phyloP scores from a whole-genome alignment of 805 yeast genomes.

The Pichia exigua region DNA sequence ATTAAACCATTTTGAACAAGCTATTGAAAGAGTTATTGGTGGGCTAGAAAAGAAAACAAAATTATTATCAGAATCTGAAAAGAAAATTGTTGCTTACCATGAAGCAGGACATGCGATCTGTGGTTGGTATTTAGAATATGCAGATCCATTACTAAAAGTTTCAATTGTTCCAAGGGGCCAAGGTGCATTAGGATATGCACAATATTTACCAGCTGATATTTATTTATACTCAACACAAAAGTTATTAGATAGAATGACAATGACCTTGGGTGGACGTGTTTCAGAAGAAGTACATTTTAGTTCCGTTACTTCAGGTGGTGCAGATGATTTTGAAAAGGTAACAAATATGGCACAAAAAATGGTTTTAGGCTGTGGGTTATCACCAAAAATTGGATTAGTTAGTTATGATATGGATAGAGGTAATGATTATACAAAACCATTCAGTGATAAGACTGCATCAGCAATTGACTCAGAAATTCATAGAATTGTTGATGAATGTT shows the following conservation, averaged over 20 bases:
- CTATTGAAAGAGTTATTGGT: conserved; percentile 89
- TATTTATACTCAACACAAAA: conserved; percentile 72
- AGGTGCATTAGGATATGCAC: conserved; percentile 95
- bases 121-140: conserved; percentile 84
- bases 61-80: conserved; percentile 72
- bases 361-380: conserved; percentile 87
- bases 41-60: conserved; percentile 86
- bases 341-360: conserved; percentile 83
- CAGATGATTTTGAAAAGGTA: conserved; percentile 87
- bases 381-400: conserved; percentile 61
- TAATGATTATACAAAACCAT: conserved; percentile 50
- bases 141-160: conserved; percentile 89
- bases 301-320: conserved; percentile 86
- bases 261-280: conserved; percentile 90
- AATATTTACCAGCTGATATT: conserved; percentile 85
- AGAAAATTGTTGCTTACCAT: conserved; percentile 82
- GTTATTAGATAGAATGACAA: conserved; percentile 77
- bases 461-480: conserved; percentile 64
- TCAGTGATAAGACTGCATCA: conserved; percentile 64
- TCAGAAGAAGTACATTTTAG: conserved; percentile 84
- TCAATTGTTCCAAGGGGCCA: conserved; percentile 91
- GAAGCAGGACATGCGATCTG: conserved; percentile 97
- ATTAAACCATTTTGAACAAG: conserved; percentile 75
- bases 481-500: conserved; percentile 57
- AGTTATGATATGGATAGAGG: conserved; percentile 44